These are phyloP conservation scores for Botrytis medusae DNA, from an alignment of 2,329 filamentous ascomycete species.

Conservation along the genomic window DNA sequence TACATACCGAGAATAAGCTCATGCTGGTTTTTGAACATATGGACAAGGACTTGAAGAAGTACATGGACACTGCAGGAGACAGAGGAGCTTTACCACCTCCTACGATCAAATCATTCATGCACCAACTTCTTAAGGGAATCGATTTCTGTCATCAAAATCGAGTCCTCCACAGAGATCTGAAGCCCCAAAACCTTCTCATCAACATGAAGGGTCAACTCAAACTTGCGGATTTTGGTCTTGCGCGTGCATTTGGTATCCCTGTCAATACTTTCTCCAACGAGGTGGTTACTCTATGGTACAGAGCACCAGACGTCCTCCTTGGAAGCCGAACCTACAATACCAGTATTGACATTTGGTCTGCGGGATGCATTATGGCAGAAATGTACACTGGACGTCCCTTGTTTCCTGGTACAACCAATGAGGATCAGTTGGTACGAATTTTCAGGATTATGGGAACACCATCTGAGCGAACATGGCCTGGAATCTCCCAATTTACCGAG, in stretches of 20 bases:
- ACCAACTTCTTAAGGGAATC: constrained; percentile 91
- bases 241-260: constrained; percentile 91
- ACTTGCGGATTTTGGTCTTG: constrained; percentile 90
- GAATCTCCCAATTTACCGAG: constrained; percentile 92
- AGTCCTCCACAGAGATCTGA: constrained; percentile 91
- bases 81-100: constrained; percentile 82
- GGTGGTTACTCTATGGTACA: constrained; percentile 96
- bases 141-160: constrained; percentile 98
- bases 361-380: constrained; percentile 99
- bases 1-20: constrained; percentile 98
- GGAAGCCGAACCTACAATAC: constrained; percentile 97
- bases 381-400: constrained; percentile 97
- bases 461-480: constrained; percentile 92
- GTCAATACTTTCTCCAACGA: constrained; percentile 99
- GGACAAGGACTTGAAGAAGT: constrained; percentile 97
- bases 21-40: constrained; percentile 99
- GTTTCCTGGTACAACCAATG: constrained; percentile 96
- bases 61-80: constrained; percentile 94
- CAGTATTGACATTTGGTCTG: constrained; percentile 99
- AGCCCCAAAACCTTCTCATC: constrained; percentile 95
- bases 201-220: constrained; percentile 89
- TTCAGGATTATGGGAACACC: constrained; percentile 99
- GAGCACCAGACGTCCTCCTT: constrained; percentile 90
- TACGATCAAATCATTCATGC: constrained; percentile 99
- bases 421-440: constrained; percentile 95